phyloP scores from a whole-genome alignment of 2,329 filamentous ascomycete species.

The Lachnellula cervina region DNA sequence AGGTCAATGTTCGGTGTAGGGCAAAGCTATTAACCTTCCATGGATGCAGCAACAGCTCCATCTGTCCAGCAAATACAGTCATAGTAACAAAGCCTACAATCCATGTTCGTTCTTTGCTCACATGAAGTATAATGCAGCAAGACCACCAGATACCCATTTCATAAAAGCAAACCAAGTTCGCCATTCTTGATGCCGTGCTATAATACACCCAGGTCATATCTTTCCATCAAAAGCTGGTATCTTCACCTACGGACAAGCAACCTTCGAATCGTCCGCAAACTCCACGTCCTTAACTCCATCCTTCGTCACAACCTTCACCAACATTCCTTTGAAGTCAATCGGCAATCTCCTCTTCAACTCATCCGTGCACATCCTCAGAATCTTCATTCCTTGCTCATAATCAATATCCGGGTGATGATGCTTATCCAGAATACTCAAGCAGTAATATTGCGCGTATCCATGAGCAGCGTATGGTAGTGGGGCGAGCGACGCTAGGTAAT shows the following conservation, averaged over 20 bases:
- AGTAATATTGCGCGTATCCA: conserved; percentile 99
- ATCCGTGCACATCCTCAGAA: conserved; percentile 91
- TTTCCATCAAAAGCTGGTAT: conserved; percentile 4
- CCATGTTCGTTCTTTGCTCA: background rate
- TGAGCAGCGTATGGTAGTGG: conserved; percentile 93
- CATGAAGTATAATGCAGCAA: background rate
- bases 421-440: conserved; percentile 94
- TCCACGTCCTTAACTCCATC: conserved; percentile 83
- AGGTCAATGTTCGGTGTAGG: too few species aligned
- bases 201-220: conserved; percentile 25
- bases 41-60: too few species aligned
- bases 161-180: conserved; percentile 6
- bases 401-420: conserved; percentile 95
- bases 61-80: too few species aligned
- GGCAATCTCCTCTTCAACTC: conserved; percentile 95
- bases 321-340: conserved; percentile 97
- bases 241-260: conserved; percentile 25
- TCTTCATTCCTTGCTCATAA: conserved; percentile 83
- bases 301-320: conserved; percentile 91
- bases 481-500: conserved; percentile 88
- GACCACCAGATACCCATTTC: background rate
- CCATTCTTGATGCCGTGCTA: conserved; percentile 26
- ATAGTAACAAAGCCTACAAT: too few species aligned
- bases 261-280: conserved; percentile 62
- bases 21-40: too few species aligned